A percentile compares a stretch with the other conserved stretches of the same genome.
phyloP scores from a whole-genome alignment of 805 yeast genomes.

The Metschnikowia lachancei region DNA sequence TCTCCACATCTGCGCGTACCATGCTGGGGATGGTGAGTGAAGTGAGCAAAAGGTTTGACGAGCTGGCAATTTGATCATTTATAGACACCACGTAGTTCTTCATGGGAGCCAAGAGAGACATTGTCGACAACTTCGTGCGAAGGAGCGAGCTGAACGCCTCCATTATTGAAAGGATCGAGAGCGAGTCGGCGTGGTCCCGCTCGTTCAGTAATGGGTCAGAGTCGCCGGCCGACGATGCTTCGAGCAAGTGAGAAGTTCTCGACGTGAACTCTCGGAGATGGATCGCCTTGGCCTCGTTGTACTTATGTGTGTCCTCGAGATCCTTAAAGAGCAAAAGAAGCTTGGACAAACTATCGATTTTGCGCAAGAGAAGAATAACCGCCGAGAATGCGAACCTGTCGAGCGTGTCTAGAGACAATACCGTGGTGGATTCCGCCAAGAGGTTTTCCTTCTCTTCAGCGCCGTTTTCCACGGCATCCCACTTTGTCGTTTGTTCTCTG shows the following conservation, averaged over 20 bases:
- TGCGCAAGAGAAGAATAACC: constrained; percentile 28
- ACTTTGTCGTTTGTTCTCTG: constrained; percentile 48
- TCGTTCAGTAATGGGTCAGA: constrained; percentile 21
- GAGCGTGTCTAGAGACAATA: constrained; percentile 20
- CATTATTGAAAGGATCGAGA: constrained; percentile 35
- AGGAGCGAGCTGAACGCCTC: constrained; percentile 34
- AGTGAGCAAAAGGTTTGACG: constrained; percentile 28
- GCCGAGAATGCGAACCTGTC: constrained; percentile 23
- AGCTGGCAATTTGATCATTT: constrained; percentile 30
- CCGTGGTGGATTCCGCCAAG: constrained; percentile 9
- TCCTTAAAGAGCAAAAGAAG: constrained; percentile 34
- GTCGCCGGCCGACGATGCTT: constrained; percentile 49
- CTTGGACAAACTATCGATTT: constrained; percentile 33
- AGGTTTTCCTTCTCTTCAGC: constrained; percentile 9
- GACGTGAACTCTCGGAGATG: constrained; percentile 61
- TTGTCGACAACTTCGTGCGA: constrained; percentile 27
- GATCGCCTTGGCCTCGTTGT: constrained; percentile 44
- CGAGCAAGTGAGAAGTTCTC: constrained; percentile 66
- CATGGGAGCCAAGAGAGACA: constrained; percentile 32
- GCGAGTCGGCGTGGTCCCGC: constrained; percentile 28
- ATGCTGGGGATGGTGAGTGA: constrained; percentile 18
- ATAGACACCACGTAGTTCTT: constrained; percentile 30
- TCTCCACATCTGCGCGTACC: constrained; percentile 16
- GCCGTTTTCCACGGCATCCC: constrained; percentile 20
- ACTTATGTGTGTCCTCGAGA: constrained; percentile 19